These are phyloP conservation scores for Diplocarpon mali DNA, from an alignment of 2,329 filamentous ascomycete species.

Conservation along the genomic window DNA sequence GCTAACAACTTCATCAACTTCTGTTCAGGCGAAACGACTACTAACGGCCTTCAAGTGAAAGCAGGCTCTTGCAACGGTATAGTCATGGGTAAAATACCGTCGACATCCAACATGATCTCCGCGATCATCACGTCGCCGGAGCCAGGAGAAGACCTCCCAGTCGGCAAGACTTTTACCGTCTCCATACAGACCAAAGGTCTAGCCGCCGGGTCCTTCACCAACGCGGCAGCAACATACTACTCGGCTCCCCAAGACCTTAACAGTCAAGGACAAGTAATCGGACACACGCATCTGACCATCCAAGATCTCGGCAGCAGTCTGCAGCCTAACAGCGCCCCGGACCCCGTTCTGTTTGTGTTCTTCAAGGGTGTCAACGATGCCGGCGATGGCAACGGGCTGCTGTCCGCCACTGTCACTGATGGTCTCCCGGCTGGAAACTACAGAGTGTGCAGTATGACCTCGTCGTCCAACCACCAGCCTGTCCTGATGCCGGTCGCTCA, in stretches of 20 bases:
- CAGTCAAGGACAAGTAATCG: slow-evolving; percentile 28
- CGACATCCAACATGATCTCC: slow-evolving; percentile 25
- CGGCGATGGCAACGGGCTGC: slow-evolving; percentile 30
- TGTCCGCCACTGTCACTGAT: slow-evolving; percentile 29
- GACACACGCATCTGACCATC: slow-evolving; percentile 31
- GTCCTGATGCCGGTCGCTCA: slow-evolving; percentile 35
- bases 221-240: slow-evolving; percentile 30
- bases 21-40: slow-evolving; percentile 31
- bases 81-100: slow-evolving; percentile 27
- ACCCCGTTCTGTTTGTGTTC: slow-evolving; percentile 29
- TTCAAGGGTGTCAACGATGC: slow-evolving; percentile 34
- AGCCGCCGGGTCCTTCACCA: slow-evolving; percentile 30
- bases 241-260: slow-evolving; percentile 28
- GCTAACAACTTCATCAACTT: slow-evolving; percentile 23
- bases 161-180: slow-evolving; percentile 26
- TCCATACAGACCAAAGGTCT: slow-evolving; percentile 28
- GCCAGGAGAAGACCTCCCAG: slow-evolving; percentile 20
- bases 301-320: slow-evolving; percentile 28
- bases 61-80: slow-evolving; percentile 46
- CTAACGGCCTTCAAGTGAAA: slow-evolving; percentile 46
- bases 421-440: slow-evolving; percentile 34
- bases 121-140: slow-evolving; percentile 22
- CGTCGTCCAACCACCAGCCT: slow-evolving; percentile 33
- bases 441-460: slow-evolving; percentile 33
- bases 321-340: slow-evolving; percentile 24